A percentile compares a stretch with the other conserved stretches of the same genome.
phyloP scores from a whole-genome alignment of 768 basidiomycete species.

The Hydnomerulius pinastri region DNA sequence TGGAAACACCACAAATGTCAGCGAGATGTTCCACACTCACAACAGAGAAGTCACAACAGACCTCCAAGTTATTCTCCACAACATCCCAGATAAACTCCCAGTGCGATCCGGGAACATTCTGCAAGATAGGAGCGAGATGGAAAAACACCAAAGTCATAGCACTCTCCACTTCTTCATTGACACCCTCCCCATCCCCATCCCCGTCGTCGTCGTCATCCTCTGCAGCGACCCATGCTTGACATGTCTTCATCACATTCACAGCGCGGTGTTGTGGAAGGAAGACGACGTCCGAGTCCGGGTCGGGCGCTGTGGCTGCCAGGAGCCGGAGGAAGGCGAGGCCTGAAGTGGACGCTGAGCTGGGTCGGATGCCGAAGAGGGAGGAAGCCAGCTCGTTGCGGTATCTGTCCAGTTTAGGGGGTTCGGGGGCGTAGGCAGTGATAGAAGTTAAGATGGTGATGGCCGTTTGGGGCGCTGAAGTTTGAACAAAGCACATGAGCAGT shows the following conservation, averaged over 20 bases:
- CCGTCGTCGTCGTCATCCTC: slow-evolving; percentile 38
- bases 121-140: slow-evolving; percentile 82
- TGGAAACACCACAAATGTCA: slow-evolving; percentile 27
- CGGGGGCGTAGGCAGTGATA: slow-evolving; percentile 61
- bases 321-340: slow-evolving; percentile 72
- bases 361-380: slow-evolving; percentile 65
- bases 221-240: slow-evolving; percentile 77
- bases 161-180: slow-evolving; percentile 79
- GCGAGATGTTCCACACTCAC: neutral
- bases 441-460: slow-evolving; percentile 66
- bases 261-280: slow-evolving; percentile 87
- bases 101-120: slow-evolving; percentile 82
- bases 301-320: slow-evolving; percentile 73
- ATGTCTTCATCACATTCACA: slow-evolving; percentile 83
- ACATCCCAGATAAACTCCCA: slow-evolving; percentile 95
- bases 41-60: slow-evolving; percentile 31
- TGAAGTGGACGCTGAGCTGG: slow-evolving; percentile 61
- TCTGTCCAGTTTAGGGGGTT: slow-evolving; percentile 71
- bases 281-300: slow-evolving; percentile 72
- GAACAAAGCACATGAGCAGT: neutral
- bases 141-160: slow-evolving; percentile 73
- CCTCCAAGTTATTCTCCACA: slow-evolving; percentile 87
- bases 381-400: slow-evolving; percentile 91
- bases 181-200: slow-evolving; percentile 51
- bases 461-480: slow-evolving; percentile 61